A percentile compares a stretch with the other conserved stretches of the same genome.
Conservation (phyloP, 2,329 filamentous ascomycete genomes). For the Apiospora saccharicola region DNA sequence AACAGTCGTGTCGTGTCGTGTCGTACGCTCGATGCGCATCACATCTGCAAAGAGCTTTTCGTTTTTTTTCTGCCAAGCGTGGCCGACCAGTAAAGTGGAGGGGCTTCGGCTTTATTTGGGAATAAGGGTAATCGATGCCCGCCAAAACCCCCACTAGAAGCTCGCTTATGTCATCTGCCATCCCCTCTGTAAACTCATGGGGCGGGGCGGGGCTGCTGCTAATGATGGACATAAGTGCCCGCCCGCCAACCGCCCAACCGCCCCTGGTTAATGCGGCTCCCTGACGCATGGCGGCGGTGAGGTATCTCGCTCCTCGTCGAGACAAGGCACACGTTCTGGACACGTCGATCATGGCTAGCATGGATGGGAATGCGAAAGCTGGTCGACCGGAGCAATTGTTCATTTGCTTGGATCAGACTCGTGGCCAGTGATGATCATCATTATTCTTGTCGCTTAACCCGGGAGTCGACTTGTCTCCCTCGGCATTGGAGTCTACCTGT, state of each 20-base stretch:
- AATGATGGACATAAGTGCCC: not conserved
- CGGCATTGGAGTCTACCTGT: not conserved
- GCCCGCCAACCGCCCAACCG: no score
- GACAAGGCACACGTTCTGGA: not conserved
- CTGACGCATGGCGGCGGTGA: not conserved
- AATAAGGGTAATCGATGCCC: not conserved
- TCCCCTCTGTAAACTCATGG: not conserved
- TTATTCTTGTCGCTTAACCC: not conserved
- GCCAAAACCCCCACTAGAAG: not conserved
- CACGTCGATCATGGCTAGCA: not conserved
- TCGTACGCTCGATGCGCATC: not conserved
- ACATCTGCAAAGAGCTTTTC: not conserved
- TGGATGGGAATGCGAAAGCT: not conserved
- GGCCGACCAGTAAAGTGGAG: slow-evolving; percentile 2
- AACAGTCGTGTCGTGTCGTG: not conserved
- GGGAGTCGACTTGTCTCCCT: not conserved
- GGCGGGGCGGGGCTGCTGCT: not conserved
- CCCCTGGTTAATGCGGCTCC: not conserved
- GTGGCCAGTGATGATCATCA: not conserved
- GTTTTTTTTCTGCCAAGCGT: not conserved
- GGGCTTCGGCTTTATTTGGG: slow-evolving; percentile 2
- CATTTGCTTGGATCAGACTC: not conserved
- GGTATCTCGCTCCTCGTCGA: not conserved
- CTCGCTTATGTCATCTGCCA: not conserved
- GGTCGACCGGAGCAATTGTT: not conserved